Conservation (phyloP, 2,329 filamentous ascomycete species). For the Exophiala dermatitidis region DNA sequence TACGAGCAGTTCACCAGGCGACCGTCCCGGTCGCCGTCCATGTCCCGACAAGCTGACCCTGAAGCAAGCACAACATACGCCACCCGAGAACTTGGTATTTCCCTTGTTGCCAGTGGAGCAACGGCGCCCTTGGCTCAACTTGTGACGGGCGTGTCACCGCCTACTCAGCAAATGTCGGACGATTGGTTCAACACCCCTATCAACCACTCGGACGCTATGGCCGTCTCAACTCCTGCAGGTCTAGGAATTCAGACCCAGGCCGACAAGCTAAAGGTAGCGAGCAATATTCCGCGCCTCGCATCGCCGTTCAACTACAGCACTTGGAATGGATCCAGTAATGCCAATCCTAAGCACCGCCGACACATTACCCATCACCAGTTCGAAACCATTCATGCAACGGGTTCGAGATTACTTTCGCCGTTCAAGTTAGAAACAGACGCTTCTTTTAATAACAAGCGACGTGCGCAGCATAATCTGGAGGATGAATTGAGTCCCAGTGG, state of each 20-base stretch:
- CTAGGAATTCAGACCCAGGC: conserved; percentile 21
- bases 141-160: conserved; percentile 28
- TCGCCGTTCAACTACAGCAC: conserved; percentile 46
- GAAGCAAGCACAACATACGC: conserved; percentile 33
- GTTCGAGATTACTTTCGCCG: conserved; percentile 44
- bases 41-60: conserved; percentile 21
- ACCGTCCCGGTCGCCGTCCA: conserved; percentile 21
- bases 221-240: conserved; percentile 21
- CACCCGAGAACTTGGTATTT: conserved; percentile 41
- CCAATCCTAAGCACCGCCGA: conserved; percentile 28
- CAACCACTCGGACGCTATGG: conserved; percentile 17
- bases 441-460: conserved; percentile 49
- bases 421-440: conserved; percentile 49
- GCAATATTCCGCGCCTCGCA: conserved; percentile 38
- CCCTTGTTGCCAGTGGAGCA: conserved; percentile 37
- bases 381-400: conserved; percentile 41
- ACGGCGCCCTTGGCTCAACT: conserved; percentile 34
- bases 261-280: conserved; percentile 20
- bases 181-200: conserved; percentile 36
- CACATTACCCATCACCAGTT: conserved; percentile 34
- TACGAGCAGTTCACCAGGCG: conserved; percentile 33
- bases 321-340: conserved; percentile 38
- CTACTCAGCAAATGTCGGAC: conserved; percentile 23
- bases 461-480: conserved; percentile 50
- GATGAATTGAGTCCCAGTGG: conserved; percentile 44